Base-by-base conservation (phyloP, 257 asterid species). In the Misopates orontium region DNA sequence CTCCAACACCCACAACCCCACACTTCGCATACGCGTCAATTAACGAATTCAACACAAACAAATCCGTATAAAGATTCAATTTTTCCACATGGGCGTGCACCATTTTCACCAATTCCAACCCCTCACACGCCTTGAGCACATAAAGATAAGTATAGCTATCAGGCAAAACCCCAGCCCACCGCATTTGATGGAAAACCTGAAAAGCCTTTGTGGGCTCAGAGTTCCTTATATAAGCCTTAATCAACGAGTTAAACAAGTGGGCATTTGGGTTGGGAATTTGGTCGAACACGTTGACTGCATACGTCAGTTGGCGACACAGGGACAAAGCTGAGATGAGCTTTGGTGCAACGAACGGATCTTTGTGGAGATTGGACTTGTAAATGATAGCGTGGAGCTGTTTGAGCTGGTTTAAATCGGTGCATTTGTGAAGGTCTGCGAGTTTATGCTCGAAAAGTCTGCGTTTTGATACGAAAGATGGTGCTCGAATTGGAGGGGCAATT, bases 301-400 rank as follows among this genome's bases (percentile, higher is more conserved):
- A 42, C 15, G 32, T 73, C 77, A 79, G 75, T 60, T 75, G 86
- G 36, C 87, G 80, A 75, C 87, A 87, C 39, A 77, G 39, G 0
- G 96, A 82, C 15, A 87, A 73, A 19, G 95, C 96, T 0, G 90
- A 71, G 68, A 91, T 62, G 65, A 91, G 82, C 22, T 89, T 87
- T 4, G 89, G 83, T 10, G 90, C 95, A 41, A 89, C 78, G 50
- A 80, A 73, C 39, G 76, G 82, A 73, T 89, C 84, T 11, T 21
- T 20, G 41, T 82, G 96, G 18, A 89, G 92, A 78, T 82, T 77
- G 79, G 71, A 78, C 66, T 81, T 89, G 87, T 80, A 85, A 44
- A 87, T 75, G 69, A 86, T 50, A 2, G 96, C 85, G 61, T 89
- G 91, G 25, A 89, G 70, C 60, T 85, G 92, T 39, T 84, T 87